These are phyloP conservation scores for Calonectria crousiana DNA, from an alignment of 2,329 filamentous ascomycete species.

Conservation along the genomic window DNA sequence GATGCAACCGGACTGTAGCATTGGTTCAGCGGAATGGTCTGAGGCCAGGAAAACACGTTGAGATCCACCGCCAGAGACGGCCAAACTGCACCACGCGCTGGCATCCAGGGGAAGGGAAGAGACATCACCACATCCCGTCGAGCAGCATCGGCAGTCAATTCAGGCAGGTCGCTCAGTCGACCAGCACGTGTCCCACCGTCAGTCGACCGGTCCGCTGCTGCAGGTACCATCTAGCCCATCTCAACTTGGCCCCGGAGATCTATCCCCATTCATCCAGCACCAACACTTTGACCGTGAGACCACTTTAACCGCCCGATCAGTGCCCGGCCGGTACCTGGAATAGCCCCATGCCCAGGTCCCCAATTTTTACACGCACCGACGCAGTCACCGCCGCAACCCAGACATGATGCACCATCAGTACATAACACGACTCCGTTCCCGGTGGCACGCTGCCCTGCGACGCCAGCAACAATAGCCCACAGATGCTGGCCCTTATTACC, in stretches of 20 bases:
- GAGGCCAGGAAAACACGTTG: constrained; percentile 21
- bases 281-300: constrained; percentile 12
- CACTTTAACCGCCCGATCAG: constrained; percentile 9
- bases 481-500: constrained; percentile 8
- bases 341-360: not conserved
- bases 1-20: constrained; percentile 20
- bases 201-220: constrained; percentile 35
- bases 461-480: constrained; percentile 13
- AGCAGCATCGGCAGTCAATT: not conserved
- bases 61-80: constrained; percentile 18
- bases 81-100: not conserved
- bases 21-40: constrained; percentile 28
- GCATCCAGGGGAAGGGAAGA: not conserved
- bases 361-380: constrained; percentile 12
- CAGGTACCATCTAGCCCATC: constrained; percentile 45
- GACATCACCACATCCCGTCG: not conserved
- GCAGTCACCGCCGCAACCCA: not conserved
- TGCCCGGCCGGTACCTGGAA: not conserved
- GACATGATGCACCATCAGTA: not conserved
- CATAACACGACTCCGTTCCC: not conserved
- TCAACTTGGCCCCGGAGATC: constrained; percentile 40
- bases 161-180: not conserved
- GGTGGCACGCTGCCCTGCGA: constrained; percentile 27
- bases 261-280: constrained; percentile 26
- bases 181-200: constrained; percentile 34